Evolutionary conservation across 352 stramenopile species (phyloP), one percentile per base, ranked within the genome.

Genomic region (Phytophthora citricola): DNA sequence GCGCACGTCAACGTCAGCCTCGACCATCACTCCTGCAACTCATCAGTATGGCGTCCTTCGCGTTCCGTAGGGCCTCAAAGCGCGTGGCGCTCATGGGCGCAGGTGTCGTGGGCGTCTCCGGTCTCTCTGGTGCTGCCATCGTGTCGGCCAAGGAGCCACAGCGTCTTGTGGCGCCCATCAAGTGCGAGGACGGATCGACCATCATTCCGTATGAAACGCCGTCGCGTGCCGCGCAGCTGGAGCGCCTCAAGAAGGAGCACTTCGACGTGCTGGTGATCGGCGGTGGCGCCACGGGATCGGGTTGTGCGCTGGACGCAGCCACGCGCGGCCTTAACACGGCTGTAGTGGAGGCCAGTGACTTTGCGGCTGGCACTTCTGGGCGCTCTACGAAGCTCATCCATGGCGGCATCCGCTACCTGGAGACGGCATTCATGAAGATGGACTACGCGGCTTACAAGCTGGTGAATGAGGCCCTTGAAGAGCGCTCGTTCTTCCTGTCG

Each of bases 311-410:
- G 38, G 94, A 98, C 54, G 94, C 94, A 2, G 79, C 92, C 41
- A 98, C 93, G 44, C 89, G 94, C 52, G 95, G 95, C 10, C 87
- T 98, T 39, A 97, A 96, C 68, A 97, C 93, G 38, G 95, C 93
- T 5, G 81, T 98, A 10, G 88, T 98, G 11, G 95, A 98, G 54
- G 86, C 87, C 26, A 83, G 87, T 53, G 95, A 98, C 76, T 98
- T 98, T 73, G 91, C 85, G 17, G 86, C 92, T 0, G 95, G 95
- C 58, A 98, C 95, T 24, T 98, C 92, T 0, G 90, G 91, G 11
- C 82, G 95, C 61, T 98, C 91, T 26, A 98, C 95, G 45, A 98
- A 98, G 81, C 90, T 98, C 41, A 98, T 98, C 66, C 95, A 98
- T 78, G 95, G 95, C 46, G 95, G 95, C 57, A 97, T 98, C 59